phyloP scores from a whole-genome alignment of 441 rosid genomes.

The Gossypium schwendimanii region DNA sequence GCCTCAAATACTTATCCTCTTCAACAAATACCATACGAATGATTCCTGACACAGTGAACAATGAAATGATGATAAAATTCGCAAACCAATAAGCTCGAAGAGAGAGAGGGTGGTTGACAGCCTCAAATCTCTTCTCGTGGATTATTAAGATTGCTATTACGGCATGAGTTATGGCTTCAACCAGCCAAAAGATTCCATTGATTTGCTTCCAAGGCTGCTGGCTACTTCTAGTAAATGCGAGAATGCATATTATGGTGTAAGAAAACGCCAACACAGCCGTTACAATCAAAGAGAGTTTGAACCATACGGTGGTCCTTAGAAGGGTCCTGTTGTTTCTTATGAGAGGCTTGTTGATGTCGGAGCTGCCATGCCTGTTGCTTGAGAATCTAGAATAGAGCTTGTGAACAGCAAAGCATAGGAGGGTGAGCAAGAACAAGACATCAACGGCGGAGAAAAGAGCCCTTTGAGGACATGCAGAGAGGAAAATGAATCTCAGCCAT shows the following conservation, averaged over 20 bases:
- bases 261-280: conserved; percentile 38
- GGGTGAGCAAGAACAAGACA: conserved; percentile 43
- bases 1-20: conserved; percentile 23
- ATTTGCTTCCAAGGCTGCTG: conserved; percentile 36
- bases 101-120: conserved; percentile 47
- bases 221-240: conserved; percentile 33
- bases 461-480: conserved; percentile 79
- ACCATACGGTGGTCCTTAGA: conserved; percentile 33
- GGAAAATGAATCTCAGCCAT: conserved; percentile 69
- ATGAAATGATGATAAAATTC: conserved; percentile 30
- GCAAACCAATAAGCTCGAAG: conserved; percentile 66
- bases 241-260: conserved; percentile 40
- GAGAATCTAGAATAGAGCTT: conserved; percentile 45
- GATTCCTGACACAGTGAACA: conserved; percentile 52
- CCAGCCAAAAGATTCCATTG: conserved; percentile 51
- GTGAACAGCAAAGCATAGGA: conserved; percentile 39
- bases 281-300: conserved; percentile 42
- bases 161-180: conserved; percentile 64
- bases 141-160: conserved; percentile 48
- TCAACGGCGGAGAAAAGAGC: conserved; percentile 48
- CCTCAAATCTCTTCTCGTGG: conserved; percentile 66
- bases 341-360: conserved; percentile 52
- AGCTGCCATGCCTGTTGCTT: conserved; percentile 15
- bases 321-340: conserved; percentile 27
- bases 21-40: conserved; percentile 33